Base-by-base conservation (phyloP, 2,329 filamentous ascomycete species). In the Claviceps lovelessii region DNA sequence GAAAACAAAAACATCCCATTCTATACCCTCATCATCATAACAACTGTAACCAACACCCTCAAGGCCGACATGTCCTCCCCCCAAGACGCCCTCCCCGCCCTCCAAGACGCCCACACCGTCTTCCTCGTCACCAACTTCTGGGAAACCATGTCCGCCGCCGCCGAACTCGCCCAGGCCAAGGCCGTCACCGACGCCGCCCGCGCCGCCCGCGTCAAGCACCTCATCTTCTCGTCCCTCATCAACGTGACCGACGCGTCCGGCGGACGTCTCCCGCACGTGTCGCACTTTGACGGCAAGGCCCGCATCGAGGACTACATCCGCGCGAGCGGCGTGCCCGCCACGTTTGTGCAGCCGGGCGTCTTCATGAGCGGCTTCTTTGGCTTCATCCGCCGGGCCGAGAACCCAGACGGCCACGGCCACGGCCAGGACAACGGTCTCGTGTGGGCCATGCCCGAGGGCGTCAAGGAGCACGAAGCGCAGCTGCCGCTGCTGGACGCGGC, bases 241-340 rank as follows among this genome's bases (percentile, higher is more conserved):
- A 61, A 74, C 56, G 63, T 70, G 33, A 68, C 65, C 2, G 61
- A 73, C 42, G 60, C 63, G 4, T 68, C 69, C 45, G 64, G 65
- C 0, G 74, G 73, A 2, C 63, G 60, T 0, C 63, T 75, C 1
- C 45, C 63, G 4, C 59, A 69, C 19, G 72, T 76, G 7, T 57
- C 66, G 50, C 74, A 77, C 55, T 84, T 84, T 56, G 80, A 83
- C 59, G 68, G 67, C 56, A 84, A 84, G 62, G 76, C 77, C 33
- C 65, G 75, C 37, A 72, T 78, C 13, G 79, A 82, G 58, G 57
- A 70, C n/a, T 81, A 83, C 58, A 79, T 83, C 54, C 74, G 76
- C 11, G 55, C 60, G 0, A 65, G 75, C 2, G 72, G 71, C 0
- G 64, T 83, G 2, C 72, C 73, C 1, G 71, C 69, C 11, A 73